phyloP scores from a whole-genome alignment of 805 yeast species.

The Debaryomyces maramus region DNA sequence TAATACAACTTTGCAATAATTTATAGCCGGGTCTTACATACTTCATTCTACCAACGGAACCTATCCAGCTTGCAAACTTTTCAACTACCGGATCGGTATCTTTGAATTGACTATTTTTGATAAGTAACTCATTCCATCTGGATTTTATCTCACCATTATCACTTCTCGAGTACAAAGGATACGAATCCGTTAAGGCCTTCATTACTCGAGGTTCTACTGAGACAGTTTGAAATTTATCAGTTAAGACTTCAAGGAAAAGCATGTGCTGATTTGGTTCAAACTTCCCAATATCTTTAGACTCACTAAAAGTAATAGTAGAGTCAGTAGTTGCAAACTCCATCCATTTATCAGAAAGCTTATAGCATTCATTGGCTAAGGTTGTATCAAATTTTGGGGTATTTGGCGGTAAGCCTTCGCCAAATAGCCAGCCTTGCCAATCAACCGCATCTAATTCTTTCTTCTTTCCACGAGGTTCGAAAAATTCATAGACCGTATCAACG shows the following conservation, averaged over 20 bases:
- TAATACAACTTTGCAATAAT: conserved; percentile 19
- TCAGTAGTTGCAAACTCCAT: conserved; percentile 8
- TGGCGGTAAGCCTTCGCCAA: conserved; percentile 28
- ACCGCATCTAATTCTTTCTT: conserved; percentile 20
- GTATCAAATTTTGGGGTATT: conserved; percentile 25
- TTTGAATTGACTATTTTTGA: conserved; percentile 19
- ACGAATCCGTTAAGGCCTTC: conserved; percentile 15
- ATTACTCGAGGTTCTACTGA: conserved; percentile 11
- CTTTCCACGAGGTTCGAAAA: conserved; percentile 21
- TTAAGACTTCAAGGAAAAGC: conserved; percentile 25
- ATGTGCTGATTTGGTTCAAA: conserved; percentile 27
- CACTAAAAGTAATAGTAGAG: conserved; percentile 4
- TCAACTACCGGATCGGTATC: conserved; percentile 15
- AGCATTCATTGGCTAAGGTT: conserved; percentile 29
- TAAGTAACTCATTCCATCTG: conserved; percentile 23
- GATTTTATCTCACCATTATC: conserved; percentile 26
- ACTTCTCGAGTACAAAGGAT: conserved; percentile 19
- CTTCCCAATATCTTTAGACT: conserved; percentile 14
- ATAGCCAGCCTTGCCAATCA: conserved; percentile 32
- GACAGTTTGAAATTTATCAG: conserved; percentile 13
- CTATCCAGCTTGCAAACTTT: conserved; percentile 30
- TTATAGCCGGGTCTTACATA: conserved; percentile 35
- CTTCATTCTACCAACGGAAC: conserved; percentile 39
- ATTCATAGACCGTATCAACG: conserved; percentile 25
- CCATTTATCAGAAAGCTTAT: conserved; percentile 24